A percentile compares a stretch with the other conserved stretches of the same genome.
Conservation (phyloP, 2,329 filamentous ascomycete genomes). For the Hypoxylon sp. region DNA sequence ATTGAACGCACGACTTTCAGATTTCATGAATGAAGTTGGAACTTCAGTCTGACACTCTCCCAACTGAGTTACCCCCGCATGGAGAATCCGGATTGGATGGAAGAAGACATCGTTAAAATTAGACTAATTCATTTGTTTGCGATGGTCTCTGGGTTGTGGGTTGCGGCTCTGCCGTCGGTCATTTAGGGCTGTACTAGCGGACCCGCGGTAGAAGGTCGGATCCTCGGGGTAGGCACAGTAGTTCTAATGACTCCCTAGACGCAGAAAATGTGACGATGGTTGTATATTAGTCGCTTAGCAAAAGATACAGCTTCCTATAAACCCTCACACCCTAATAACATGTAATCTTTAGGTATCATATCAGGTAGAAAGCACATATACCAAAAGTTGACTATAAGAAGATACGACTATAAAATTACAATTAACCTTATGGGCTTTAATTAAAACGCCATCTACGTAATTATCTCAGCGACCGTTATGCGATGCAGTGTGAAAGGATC, state of each 20-base stretch:
- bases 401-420: background rate
- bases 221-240: background rate
- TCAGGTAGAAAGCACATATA: background rate
- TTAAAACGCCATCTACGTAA: background rate
- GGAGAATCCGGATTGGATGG: conserved; percentile 3
- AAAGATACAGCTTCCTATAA: background rate
- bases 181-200: background rate
- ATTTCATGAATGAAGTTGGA: conserved; percentile 35
- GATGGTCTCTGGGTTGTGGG: background rate
- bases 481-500: background rate
- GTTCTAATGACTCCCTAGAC: too few relatives aligned
- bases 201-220: background rate
- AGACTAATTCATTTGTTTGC: background rate
- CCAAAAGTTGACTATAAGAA: background rate
- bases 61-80: conserved; percentile 39
- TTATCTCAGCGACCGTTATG: background rate
- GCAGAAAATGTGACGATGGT: background rate
- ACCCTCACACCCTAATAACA: background rate
- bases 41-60: conserved; percentile 44
- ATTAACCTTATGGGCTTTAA: background rate
- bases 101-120: background rate
- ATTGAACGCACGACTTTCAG: conserved; percentile 42
- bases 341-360: background rate
- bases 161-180: background rate
- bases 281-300: background rate